Evolutionary conservation across 176 grass and related monocot genomes (phyloP).

Genomic region (Stipa capillata): DNA sequence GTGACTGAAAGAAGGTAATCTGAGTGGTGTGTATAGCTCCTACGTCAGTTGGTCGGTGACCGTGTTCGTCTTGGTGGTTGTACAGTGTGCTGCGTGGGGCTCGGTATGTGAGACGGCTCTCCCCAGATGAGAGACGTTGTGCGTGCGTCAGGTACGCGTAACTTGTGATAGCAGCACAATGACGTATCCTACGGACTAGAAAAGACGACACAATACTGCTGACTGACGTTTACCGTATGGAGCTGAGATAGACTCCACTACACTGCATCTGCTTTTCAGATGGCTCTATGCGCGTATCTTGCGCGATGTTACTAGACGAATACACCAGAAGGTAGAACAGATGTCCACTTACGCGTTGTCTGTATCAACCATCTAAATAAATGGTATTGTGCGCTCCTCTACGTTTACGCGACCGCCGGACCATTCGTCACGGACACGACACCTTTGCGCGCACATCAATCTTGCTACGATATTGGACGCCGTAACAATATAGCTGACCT

Average conservation of each 20-base stretch:
- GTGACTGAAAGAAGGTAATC: not conserved
- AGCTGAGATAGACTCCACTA: not conserved
- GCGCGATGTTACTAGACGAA: too few species aligned
- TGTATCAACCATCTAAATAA: too few species aligned
- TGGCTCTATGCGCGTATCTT: too few species aligned
- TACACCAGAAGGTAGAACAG: too few species aligned
- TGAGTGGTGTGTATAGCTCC: too few species aligned
- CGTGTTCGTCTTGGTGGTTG: slow-evolving; percentile 37
- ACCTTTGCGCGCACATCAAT: too few species aligned
- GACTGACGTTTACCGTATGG: not conserved
- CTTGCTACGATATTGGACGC: too few species aligned
- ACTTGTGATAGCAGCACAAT: slow-evolving; percentile 48
- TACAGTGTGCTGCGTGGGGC: slow-evolving; percentile 29
- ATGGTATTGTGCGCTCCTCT: too few species aligned
- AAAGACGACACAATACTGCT: not conserved
- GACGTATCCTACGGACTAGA: slow-evolving; percentile 23
- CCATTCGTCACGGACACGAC: too few species aligned
- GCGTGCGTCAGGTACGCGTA: slow-evolving; percentile 44
- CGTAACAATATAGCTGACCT: too few species aligned
- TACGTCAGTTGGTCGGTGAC: slow-evolving; percentile 43
- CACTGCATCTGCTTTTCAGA: not conserved
- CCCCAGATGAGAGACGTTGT: slow-evolving; percentile 46
- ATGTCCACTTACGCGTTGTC: too few species aligned
- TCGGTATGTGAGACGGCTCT: slow-evolving; percentile 35
- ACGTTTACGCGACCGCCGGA: too few species aligned